Evolutionary conservation across 176 grass and related monocot genomes (phyloP), one percentile per base, ranked within the genome.

Genomic region (Musa acuminata): DNA sequence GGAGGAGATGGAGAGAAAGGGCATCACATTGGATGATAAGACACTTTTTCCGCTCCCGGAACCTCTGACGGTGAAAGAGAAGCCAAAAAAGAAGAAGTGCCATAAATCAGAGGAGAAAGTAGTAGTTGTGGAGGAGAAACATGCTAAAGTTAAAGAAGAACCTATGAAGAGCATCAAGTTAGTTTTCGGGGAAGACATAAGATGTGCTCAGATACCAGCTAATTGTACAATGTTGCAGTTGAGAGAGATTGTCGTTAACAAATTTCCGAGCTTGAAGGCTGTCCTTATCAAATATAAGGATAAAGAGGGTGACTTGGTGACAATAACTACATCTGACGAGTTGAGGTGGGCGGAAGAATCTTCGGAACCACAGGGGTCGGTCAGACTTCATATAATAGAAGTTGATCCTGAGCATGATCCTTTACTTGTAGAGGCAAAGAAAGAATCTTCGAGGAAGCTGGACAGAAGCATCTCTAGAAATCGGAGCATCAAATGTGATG

Each of bases 231-330:
- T 96, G 76, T 78, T 82, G 25, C 83, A 88, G 87, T 81, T 96
- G 55, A 83, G 87, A 0, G 87, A 92, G 74, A 76, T 88, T 0
- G 83, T 96, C 52, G 76, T 69, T 17, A 74, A 85, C 81, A 96
- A 90, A 79, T 96, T 92, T 80, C 87, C 93, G 0, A 80, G 87
- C 9, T 74, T 88, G 53, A 96, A 84, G 80, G 76, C 83, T 13
- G 77, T 92, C 76, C 83, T 92, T 72, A 72, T 96, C 66, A 96
- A 96, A 76, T 96, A 92, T 69, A 89, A 82, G 81, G 93, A 96
- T 79, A 89, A 68, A 75, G 93, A 96, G 66, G 93, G 93, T 7
- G 93, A 97, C 77, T 83, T 96, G 71, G 87, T 96, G 64, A 96
- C 93, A 29, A 90, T 96, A 72, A 96, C 93, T n/a, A 83, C 87